phyloP scores from a whole-genome alignment of 768 basidiomycete species.

The Suillus spraguei region DNA sequence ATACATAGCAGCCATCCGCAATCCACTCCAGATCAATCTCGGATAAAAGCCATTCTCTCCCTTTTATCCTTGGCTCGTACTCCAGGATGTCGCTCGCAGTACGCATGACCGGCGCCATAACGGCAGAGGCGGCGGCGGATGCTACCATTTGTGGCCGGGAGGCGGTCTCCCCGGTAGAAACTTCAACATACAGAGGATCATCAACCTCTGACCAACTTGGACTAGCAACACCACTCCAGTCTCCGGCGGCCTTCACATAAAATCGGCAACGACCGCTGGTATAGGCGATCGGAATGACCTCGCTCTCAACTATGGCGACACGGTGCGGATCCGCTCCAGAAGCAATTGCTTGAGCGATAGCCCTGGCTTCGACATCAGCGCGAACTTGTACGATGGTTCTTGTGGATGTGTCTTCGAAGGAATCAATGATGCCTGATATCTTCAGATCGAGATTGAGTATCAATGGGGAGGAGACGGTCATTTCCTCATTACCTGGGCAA shows the following conservation, averaged over 20 bases:
- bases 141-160: neutral
- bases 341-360: constrained; percentile 45
- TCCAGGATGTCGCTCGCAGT: constrained; percentile 30
- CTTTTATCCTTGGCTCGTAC: constrained; percentile 43
- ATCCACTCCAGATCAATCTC: constrained; percentile 60
- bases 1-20: constrained; percentile 61
- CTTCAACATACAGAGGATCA: constrained; percentile 5
- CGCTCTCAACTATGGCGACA: constrained; percentile 56
- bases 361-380: constrained; percentile 37
- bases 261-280: constrained; percentile 40
- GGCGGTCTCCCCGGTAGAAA: constrained; percentile 12
- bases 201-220: constrained; percentile 24
- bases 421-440: constrained; percentile 49
- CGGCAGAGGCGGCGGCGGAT: constrained; percentile 14
- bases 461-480: neutral
- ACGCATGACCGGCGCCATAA: constrained; percentile 19
- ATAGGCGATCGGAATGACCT: constrained; percentile 48
- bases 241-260: constrained; percentile 64
- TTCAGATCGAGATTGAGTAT: constrained; percentile 17
- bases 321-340: constrained; percentile 47
- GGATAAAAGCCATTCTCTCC: constrained; percentile 45
- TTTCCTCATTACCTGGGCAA: constrained; percentile 32
- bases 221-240: constrained; percentile 37
- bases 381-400: constrained; percentile 34
- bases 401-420: constrained; percentile 43